phyloP scores from a whole-genome alignment of 2,329 filamentous ascomycete species.

The Pseudogymnoascus sp. region DNA sequence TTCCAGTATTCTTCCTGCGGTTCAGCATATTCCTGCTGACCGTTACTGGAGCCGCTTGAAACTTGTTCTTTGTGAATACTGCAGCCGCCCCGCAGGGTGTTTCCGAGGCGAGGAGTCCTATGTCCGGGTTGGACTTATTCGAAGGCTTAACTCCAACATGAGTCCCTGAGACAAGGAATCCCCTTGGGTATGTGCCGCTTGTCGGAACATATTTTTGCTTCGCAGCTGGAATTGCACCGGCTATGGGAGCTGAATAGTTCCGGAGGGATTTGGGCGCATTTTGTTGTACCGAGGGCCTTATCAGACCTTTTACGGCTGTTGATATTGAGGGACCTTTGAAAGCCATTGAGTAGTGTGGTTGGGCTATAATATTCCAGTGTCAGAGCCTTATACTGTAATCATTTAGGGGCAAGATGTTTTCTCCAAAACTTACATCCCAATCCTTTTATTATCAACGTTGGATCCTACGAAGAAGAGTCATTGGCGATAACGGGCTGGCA shows the following conservation, averaged over 20 bases:
- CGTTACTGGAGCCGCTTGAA: conserved; percentile 91
- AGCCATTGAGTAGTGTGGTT: conserved; percentile 20
- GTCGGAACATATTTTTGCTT: conserved; percentile 89
- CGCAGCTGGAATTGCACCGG: conserved; percentile 56
- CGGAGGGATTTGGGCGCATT: conserved; percentile 25
- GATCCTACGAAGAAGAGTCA: not conserved
- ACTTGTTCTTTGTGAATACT: conserved; percentile 97
- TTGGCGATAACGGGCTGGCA: conserved; percentile 1
- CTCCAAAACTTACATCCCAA: not conserved
- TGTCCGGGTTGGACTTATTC: conserved; percentile 85
- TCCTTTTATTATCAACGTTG: not conserved
- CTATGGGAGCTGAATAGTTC: conserved; percentile 50
- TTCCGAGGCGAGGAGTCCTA: conserved; percentile 82
- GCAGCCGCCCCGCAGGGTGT: conserved; percentile 78
- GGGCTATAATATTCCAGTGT: not conserved
- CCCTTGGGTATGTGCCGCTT: conserved; percentile 78
- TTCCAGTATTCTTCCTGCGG: conserved; percentile 55
- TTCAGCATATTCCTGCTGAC: conserved; percentile 68
- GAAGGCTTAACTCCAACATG: conserved; percentile 89
- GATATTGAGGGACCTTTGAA: conserved; percentile 17
- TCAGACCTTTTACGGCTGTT: conserved; percentile 18
- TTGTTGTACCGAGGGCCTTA: conserved; percentile 19
- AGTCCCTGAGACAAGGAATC: conserved; percentile 78
- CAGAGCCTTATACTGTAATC: not conserved
- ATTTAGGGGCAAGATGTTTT: not conserved